phyloP scores from a whole-genome alignment of 495 filamentous ascomycete species.

The Poronia punctata region DNA sequence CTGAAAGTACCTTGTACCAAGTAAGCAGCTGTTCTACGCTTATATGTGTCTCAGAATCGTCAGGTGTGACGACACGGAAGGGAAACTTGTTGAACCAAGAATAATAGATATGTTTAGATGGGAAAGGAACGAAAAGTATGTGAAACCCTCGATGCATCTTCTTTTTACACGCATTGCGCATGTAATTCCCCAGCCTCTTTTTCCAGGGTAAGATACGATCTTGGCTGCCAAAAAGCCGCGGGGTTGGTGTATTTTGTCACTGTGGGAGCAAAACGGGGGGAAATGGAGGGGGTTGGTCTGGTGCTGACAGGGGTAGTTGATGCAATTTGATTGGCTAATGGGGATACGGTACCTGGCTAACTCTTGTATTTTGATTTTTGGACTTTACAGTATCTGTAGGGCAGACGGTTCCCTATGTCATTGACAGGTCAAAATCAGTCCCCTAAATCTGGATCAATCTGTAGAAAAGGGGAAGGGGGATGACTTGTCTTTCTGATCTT shows the following conservation, averaged over 20 bases:
- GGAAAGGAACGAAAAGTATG: slow-evolving; percentile 9
- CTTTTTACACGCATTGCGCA: slow-evolving; percentile 17
- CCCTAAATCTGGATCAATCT: no score
- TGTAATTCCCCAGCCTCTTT: slow-evolving; percentile 22
- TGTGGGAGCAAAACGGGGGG: slow-evolving; percentile 8
- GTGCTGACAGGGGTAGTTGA: slow-evolving; percentile 17
- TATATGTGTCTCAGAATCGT: slow-evolving; percentile 1
- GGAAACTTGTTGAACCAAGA: slow-evolving; percentile 3
- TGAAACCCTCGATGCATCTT: slow-evolving; percentile 23
- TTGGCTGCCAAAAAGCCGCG: slow-evolving; percentile 20
- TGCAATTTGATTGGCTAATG: slow-evolving; percentile 1
- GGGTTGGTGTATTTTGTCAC: slow-evolving; percentile 22
- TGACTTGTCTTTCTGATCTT: slow-evolving; percentile 10
- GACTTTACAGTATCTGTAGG: slow-evolving; percentile 3
- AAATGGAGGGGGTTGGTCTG: slow-evolving; percentile 27
- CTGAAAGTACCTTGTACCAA: no score
- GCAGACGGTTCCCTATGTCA: no score
- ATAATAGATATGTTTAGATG: slow-evolving; percentile 2
- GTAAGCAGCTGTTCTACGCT: no score
- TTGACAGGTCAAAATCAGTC: no score
- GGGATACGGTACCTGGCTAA: slow-evolving; percentile 1
- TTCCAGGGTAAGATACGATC: slow-evolving; percentile 13
- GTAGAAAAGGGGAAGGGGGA: slow-evolving; percentile 2
- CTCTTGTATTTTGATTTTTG: slow-evolving; percentile 1
- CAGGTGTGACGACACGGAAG: slow-evolving; percentile 4